Evolutionary conservation across 2,329 filamentous ascomycete species (phyloP), one percentile per base, ranked within the genome.

Genomic region (Epichloe coenophiala): DNA sequence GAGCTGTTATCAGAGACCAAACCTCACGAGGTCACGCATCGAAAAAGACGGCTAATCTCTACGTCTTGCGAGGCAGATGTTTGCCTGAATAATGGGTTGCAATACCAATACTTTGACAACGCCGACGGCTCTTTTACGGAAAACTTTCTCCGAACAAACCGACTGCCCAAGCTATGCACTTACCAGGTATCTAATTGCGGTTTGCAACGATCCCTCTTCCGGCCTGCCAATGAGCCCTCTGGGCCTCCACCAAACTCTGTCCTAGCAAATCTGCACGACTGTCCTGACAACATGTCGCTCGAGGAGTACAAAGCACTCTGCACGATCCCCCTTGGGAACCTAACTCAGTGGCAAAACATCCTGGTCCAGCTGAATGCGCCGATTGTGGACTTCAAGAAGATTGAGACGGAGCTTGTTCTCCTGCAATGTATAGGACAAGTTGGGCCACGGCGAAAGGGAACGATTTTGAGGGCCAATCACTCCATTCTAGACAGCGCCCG

Each of bases 271-370:
- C 75, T 79, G 51, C 61, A 56, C 0, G 47, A 60, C 0, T 81
- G 77, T 45, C 77, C 80, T 0, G 11, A 51, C 0, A 57, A 70
- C 21, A 63, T 84, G 50, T 67, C 72, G 0, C 52, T 78, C 0
- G 70, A 73, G 0, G 78, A 84, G 49, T 83, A 71, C 58, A 74
- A 76, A 47, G 65, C 71, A 2, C 9, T 61, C 5, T 45, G 48
- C 27, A 35, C 33, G 1, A 17, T 62, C 0, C 56, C 53, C 0
- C 55, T 51, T 1, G 58, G 60, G 1, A 47, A 56, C 23, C 42
- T 45, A 0, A 51, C 57, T 2, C 51, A 54, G 35, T 62, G 59
- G 60, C 50, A 55, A 39, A 60, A 50, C 13, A 54, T 60, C 1
- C 40, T 62, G 2, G 52, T 37, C 0, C 58, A 62, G 15, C 54